Evolutionary conservation across 192 early-diverging fungal genomes (phyloP).

Genomic region (Diversispora epigaea): DNA sequence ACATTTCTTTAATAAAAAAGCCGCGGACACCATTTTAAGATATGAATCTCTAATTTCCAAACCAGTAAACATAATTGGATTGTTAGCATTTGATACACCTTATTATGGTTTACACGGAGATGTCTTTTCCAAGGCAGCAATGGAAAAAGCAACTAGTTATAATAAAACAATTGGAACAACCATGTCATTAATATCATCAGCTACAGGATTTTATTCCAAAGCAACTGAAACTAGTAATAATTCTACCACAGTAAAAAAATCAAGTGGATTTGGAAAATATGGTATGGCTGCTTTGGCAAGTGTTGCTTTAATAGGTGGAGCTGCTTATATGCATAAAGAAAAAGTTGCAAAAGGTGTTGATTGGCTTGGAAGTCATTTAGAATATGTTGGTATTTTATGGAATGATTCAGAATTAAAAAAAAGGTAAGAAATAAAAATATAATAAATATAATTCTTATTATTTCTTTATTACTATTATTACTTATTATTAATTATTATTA

Average conservation of each 20-base stretch:
- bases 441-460: background rate
- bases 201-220: background rate
- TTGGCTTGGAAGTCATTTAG: conserved; percentile 46
- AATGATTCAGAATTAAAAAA: conserved; percentile 39
- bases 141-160: conserved; percentile 7
- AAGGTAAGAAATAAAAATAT: conserved; percentile 38
- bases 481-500: background rate
- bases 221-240: background rate
- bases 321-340: conserved; percentile 43
- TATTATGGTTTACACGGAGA: conserved; percentile 53
- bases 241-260: conserved; percentile 6
- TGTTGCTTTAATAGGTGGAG: conserved; percentile 45
- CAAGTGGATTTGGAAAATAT: conserved; percentile 35
- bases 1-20: conserved; percentile 26
- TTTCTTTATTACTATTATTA: conserved; percentile 4
- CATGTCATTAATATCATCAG: background rate
- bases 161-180: background rate
- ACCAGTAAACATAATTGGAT: conserved; percentile 43
- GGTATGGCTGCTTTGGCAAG: conserved; percentile 47
- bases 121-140: conserved; percentile 36
- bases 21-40: conserved; percentile 48
- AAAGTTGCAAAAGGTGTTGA: conserved; percentile 37
- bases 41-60: conserved; percentile 17
- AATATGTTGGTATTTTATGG: conserved; percentile 53
- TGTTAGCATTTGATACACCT: conserved; percentile 58